Percentiles rank a stretch among this genome's conserved stretches.
Conservation (phyloP, 2,329 filamentous ascomycete genomes). For the Xylariaceae sp. region DNA sequence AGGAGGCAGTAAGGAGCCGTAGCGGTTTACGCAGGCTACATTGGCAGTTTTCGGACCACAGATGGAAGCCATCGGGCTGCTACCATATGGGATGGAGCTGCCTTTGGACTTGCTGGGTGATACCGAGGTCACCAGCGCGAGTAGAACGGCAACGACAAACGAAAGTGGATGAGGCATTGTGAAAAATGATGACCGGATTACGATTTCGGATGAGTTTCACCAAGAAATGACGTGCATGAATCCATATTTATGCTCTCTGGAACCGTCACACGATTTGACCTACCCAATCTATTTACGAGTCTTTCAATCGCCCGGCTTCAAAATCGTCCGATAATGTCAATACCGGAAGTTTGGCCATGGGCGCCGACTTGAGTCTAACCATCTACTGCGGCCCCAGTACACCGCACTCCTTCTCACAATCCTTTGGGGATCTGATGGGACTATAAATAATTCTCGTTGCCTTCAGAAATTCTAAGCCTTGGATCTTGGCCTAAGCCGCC, state of each 20-base stretch:
- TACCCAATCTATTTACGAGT: background rate
- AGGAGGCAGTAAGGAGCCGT: background rate
- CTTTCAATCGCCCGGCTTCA: background rate
- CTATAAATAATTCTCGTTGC: background rate
- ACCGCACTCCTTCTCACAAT: background rate
- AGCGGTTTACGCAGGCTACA: constrained; percentile 7
- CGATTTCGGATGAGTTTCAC: background rate
- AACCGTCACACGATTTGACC: background rate
- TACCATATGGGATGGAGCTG: background rate
- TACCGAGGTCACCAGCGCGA: background rate
- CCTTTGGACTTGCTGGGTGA: background rate
- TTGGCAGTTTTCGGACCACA: constrained; percentile 8
- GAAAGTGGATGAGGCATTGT: background rate
- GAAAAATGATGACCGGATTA: background rate
- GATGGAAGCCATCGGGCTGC: background rate
- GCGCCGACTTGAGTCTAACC: background rate
- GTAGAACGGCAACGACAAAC: background rate
- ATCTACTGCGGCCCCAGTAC: background rate
- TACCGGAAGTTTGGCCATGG: too few species aligned
- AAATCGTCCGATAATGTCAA: background rate
- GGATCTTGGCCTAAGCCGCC: background rate
- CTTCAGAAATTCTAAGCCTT: background rate
- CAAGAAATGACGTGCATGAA: background rate
- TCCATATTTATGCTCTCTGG: background rate
- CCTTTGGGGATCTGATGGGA: background rate